Percentiles rank a stretch among this genome's conserved stretches.
Conservation (phyloP, 345 rosid species). For the Sisymbrium irio region DNA sequence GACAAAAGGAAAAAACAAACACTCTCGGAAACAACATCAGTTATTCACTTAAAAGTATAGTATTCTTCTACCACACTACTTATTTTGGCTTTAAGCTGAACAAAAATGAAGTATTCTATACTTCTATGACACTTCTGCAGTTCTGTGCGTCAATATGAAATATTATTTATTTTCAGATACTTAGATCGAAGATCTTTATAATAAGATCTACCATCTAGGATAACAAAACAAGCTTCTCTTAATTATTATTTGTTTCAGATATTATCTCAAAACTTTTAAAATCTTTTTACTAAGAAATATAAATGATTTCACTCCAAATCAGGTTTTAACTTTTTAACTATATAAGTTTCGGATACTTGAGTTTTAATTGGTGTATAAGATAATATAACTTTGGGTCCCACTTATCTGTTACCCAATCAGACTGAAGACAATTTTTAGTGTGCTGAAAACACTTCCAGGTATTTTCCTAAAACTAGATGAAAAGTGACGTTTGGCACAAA, state of each 20-base stretch:
- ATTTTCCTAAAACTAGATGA: not conserved
- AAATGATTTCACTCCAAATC: not conserved
- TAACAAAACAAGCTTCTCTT: not conserved
- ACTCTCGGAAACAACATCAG: not conserved
- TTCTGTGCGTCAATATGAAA: not conserved
- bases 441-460: not conserved
- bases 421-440: not conserved
- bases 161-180: not conserved
- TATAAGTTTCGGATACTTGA: not conserved
- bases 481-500: not conserved
- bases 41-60: not conserved
- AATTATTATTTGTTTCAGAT: not conserved
- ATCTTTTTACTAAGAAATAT: not conserved
- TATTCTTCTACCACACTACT: slow-evolving; percentile 1
- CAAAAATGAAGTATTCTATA: not conserved
- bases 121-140: not conserved
- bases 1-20: not conserved
- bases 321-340: not conserved
- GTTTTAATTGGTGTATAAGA: not conserved
- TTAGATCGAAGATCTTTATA: not conserved
- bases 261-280: not conserved
- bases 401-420: not conserved
- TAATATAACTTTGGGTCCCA: not conserved
- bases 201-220: not conserved
- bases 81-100: not conserved